Evolutionary conservation across 345 rosid genomes (phyloP).

Genomic region (Linum tenue): DNA sequence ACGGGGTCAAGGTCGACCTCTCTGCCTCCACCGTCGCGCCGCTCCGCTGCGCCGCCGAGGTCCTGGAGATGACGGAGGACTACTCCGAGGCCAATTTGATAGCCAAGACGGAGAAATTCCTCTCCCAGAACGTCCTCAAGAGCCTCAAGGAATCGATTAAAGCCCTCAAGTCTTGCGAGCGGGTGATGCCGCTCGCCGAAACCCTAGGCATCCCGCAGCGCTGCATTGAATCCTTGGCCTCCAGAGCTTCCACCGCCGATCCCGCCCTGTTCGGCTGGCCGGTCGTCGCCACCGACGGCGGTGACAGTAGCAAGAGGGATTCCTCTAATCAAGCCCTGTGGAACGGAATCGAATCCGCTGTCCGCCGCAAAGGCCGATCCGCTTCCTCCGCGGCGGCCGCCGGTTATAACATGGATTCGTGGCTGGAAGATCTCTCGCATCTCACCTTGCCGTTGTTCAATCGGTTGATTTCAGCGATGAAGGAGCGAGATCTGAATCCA

Average conservation of each 20-base stretch:
- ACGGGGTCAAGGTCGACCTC: constrained; percentile 78
- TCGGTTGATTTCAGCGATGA: constrained; percentile 56
- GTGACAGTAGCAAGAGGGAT: constrained; percentile 10
- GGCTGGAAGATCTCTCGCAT: constrained; percentile 66
- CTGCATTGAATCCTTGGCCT: constrained; percentile 55
- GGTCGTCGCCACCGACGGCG: constrained; percentile 34
- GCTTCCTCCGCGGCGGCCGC: constrained; percentile 1
- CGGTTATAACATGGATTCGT: constrained; percentile 34
- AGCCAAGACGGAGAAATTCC: constrained; percentile 56
- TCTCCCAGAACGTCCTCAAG: constrained; percentile 57
- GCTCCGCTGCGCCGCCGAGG: constrained; percentile 82
- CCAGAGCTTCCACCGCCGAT: constrained; percentile 60
- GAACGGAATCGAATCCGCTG: constrained; percentile 45
- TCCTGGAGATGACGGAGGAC: constrained; percentile 84
- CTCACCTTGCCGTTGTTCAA: constrained; percentile 46
- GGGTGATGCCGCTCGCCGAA: constrained; percentile 41
- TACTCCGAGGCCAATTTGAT: constrained; percentile 69
- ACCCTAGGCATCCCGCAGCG: constrained; percentile 48
- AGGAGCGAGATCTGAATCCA: constrained; percentile 38
- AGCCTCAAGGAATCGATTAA: constrained; percentile 60
- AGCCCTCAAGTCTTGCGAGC: constrained; percentile 76
- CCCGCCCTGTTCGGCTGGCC: constrained; percentile 90
- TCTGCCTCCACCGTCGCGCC: constrained; percentile 55
- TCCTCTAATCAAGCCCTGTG: constrained; percentile 33
- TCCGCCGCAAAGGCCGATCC: constrained; percentile 25